Conservation (phyloP, 495 filamentous ascomycete species). For the Aeminium ludgeri region DNA sequence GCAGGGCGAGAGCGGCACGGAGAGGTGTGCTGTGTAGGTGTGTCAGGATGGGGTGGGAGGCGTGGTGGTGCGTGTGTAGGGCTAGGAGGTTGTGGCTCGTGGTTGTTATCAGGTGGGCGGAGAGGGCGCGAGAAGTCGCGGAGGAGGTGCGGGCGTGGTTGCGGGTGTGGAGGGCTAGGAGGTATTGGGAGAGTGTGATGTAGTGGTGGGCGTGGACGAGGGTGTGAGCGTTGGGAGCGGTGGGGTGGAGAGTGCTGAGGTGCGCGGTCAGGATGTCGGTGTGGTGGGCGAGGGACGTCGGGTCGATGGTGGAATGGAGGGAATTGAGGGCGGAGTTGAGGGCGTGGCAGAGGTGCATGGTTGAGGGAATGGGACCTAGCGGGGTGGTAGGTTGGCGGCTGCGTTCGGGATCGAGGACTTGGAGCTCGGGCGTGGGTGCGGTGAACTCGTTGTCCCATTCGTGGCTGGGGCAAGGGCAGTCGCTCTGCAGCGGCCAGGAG, state of each 20-base stretch:
- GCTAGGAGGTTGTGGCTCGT: too few relatives aligned
- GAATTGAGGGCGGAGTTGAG: constrained; percentile 14
- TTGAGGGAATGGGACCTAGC: neutral
- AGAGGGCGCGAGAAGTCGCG: too few relatives aligned
- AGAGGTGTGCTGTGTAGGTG: too few relatives aligned
- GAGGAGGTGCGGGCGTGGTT: too few relatives aligned
- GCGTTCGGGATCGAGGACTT: too few relatives aligned
- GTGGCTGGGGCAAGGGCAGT: constrained; percentile 13
- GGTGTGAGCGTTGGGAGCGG: neutral
- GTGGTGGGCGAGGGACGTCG: too few relatives aligned
- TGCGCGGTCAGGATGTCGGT: too few relatives aligned
- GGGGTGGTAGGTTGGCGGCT: too few relatives aligned
- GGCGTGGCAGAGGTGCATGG: constrained; percentile 7
- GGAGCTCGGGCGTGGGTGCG: neutral
- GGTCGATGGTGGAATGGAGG: neutral
- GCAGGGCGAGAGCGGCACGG: too few relatives aligned
- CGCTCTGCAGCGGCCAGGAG: constrained; percentile 9
- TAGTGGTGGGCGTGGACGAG: neutral
- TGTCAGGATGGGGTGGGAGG: too few relatives aligned
- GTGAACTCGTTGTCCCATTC: constrained; percentile 13
- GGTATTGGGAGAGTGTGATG: constrained; percentile 14
- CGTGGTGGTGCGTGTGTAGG: constrained; percentile 3
- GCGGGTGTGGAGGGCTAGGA: constrained; percentile 14
- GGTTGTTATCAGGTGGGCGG: too few relatives aligned
- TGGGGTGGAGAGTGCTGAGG: too few relatives aligned